Evolutionary conservation across 2,329 filamentous ascomycete species (phyloP).

Genomic region (Botrytis cinerea): DNA sequence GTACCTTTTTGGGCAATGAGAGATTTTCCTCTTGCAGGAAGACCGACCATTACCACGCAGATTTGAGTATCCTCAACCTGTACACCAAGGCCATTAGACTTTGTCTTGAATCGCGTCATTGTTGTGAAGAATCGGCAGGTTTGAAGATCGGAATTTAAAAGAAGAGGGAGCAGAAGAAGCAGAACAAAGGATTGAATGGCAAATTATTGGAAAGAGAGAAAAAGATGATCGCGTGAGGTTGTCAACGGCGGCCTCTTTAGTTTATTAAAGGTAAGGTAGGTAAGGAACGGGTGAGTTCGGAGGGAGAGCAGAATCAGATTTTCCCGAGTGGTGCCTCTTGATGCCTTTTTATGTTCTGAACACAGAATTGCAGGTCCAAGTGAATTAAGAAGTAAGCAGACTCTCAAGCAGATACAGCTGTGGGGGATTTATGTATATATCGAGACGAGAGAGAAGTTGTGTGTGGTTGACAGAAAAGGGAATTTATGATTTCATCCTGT

Average conservation of each 20-base stretch:
- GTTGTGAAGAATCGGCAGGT: conserved; percentile 25
- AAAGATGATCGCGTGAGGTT: conserved; percentile 22
- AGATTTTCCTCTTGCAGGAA: conserved; percentile 94
- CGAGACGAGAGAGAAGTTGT: neutral
- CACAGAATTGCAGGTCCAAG: neutral
- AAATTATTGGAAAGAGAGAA: conserved; percentile 7
- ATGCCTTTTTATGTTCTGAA: neutral
- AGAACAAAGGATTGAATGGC: neutral
- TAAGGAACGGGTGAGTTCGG: conserved; percentile 20
- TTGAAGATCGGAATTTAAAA: neutral
- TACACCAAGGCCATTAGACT: conserved; percentile 66
- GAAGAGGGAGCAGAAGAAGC: neutral
- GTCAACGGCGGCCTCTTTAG: neutral
- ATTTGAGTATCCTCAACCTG: conserved; percentile 96
- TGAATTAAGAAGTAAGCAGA: neutral
- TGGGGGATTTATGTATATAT: neutral
- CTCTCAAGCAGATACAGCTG: neutral
- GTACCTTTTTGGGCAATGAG: conserved; percentile 96
- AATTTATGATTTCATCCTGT: neutral
- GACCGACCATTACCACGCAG: conserved; percentile 97
- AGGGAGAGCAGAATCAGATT: neutral
- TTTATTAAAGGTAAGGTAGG: conserved; percentile 1
- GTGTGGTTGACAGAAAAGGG: neutral
- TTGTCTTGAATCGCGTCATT: conserved; percentile 36
- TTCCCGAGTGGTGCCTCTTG: neutral